These are phyloP conservation scores for Dictyostelium discoideum DNA, from an alignment of 78 protist genomes.

Conservation along the genomic window DNA sequence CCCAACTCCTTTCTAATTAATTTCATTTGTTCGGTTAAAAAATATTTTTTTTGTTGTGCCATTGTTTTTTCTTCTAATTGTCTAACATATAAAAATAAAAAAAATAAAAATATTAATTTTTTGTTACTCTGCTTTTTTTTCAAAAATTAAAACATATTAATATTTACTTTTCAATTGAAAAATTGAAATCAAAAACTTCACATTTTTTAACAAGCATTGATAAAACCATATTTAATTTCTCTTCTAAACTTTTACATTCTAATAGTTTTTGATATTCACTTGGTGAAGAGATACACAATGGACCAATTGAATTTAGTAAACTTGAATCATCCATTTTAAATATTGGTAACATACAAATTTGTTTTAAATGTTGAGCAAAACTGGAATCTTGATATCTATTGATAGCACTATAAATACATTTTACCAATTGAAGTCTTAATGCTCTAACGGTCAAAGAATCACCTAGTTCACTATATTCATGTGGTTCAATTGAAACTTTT, in stretches of 20 bases:
- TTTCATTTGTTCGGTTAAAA: constrained; percentile 51
- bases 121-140: neutral
- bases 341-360: neutral
- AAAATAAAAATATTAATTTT: neutral
- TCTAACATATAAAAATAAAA: neutral
- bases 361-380: neutral
- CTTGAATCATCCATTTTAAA: constrained; percentile 20
- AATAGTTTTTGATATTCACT: constrained; percentile 6
- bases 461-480: neutral
- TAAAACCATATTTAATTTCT: constrained; percentile 4
- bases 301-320: neutral
- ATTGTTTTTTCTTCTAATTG: constrained; percentile 63
- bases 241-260: neutral
- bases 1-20: constrained; percentile 48
- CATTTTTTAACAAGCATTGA: neutral
- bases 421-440: constrained; percentile 34
- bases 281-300: neutral
- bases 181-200: constrained; percentile 33
- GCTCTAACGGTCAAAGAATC: constrained; percentile 9
- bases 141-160: too few species aligned
- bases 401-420: neutral
- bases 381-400: constrained; percentile 6
- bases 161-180: constrained; percentile 25
- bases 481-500: neutral
- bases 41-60: constrained; percentile 41